These are phyloP conservation scores for Fusarium sp. DNA, from an alignment of 2,329 filamentous ascomycete genomes.

Conservation along the genomic window DNA sequence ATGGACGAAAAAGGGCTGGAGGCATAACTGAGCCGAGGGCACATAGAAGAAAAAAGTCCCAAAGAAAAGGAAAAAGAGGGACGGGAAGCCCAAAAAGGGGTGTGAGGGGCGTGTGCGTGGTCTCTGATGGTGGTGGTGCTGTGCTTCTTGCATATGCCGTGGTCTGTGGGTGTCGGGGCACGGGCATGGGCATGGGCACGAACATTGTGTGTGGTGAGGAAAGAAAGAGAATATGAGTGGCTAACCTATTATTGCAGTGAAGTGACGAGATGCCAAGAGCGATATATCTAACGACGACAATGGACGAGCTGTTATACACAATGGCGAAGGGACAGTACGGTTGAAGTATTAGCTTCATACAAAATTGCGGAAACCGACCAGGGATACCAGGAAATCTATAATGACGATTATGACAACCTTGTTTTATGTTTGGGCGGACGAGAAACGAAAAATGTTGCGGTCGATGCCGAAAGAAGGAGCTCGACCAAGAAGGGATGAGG, in stretches of 20 bases:
- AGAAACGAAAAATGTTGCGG: slow-evolving; percentile 12
- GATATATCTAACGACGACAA: slow-evolving; percentile 17
- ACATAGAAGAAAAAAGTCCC: slow-evolving; percentile 1
- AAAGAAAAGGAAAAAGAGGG: slow-evolving; percentile 22
- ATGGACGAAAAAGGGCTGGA: not conserved
- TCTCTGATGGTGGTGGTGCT: slow-evolving; percentile 32
- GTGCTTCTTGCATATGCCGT: slow-evolving; percentile 37
- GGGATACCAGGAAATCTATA: slow-evolving; percentile 14
- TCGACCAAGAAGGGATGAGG: slow-evolving; percentile 11
- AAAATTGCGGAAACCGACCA: slow-evolving; percentile 3
- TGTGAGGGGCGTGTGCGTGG: slow-evolving; percentile 32
- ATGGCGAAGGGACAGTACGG: slow-evolving; percentile 7
- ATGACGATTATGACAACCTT: slow-evolving; percentile 28
- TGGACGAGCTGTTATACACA: slow-evolving; percentile 13
- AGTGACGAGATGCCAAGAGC: slow-evolving; percentile 22
- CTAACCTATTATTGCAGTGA: slow-evolving; percentile 25
- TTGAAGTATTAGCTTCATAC: slow-evolving; percentile 27
- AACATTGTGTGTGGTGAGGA: not conserved
- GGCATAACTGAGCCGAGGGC: not conserved
- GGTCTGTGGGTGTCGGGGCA: slow-evolving; percentile 22
- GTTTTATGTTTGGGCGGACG: slow-evolving; percentile 10
- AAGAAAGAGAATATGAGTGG: slow-evolving; percentile 19
- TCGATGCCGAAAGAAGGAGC: slow-evolving; percentile 14
- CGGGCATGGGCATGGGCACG: not conserved
- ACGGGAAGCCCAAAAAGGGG: slow-evolving; percentile 27